A percentile compares a stretch with the other conserved stretches of the same genome.
phyloP scores from a whole-genome alignment of 2,329 filamentous ascomycete genomes.

The Ceratocystiopsis sp. region DNA sequence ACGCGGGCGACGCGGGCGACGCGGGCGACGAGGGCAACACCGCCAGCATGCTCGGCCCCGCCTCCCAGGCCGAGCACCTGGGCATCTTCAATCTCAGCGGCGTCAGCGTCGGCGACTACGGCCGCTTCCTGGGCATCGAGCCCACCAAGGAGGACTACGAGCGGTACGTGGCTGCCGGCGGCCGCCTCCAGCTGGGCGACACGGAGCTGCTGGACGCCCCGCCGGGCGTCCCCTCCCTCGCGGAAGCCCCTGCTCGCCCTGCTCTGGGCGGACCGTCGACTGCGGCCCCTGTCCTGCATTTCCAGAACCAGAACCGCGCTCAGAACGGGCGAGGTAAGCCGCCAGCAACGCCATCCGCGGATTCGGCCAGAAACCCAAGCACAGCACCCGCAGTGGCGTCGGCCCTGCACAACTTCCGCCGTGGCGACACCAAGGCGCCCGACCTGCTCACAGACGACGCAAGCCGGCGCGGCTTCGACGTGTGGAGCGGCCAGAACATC shows the following conservation, averaged over 20 bases:
- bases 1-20: background rate
- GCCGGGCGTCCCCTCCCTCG: too few relatives aligned
- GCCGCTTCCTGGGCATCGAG: slow-evolving; percentile 9
- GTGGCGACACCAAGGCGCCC: slow-evolving; percentile 8
- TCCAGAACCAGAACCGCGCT: too few relatives aligned
- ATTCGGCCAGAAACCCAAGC: too few relatives aligned
- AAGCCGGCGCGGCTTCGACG: background rate
- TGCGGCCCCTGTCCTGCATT: too few relatives aligned
- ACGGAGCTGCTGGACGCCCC: too few relatives aligned
- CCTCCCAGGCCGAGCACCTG: background rate
- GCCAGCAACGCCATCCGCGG: too few relatives aligned
- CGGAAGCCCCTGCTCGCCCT: too few relatives aligned
- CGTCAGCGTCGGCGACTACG: slow-evolving; percentile 5
- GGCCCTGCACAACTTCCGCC: slow-evolving; percentile 7
- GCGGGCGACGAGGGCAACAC: background rate
- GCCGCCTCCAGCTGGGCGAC: too few relatives aligned
- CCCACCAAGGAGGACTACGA: background rate
- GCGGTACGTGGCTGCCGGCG: too few relatives aligned
- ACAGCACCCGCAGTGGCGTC: too few relatives aligned
- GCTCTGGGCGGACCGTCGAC: too few relatives aligned
- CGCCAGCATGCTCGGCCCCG: background rate
- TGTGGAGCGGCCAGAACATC: slow-evolving; percentile 7
- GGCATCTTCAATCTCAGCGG: slow-evolving; percentile 6
- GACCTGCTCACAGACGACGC: slow-evolving; percentile 10
- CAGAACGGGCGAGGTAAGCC: too few relatives aligned